These are phyloP conservation scores for Sporothrix variecibatus DNA, from an alignment of 2,329 filamentous ascomycete species.

Conservation along the genomic window DNA sequence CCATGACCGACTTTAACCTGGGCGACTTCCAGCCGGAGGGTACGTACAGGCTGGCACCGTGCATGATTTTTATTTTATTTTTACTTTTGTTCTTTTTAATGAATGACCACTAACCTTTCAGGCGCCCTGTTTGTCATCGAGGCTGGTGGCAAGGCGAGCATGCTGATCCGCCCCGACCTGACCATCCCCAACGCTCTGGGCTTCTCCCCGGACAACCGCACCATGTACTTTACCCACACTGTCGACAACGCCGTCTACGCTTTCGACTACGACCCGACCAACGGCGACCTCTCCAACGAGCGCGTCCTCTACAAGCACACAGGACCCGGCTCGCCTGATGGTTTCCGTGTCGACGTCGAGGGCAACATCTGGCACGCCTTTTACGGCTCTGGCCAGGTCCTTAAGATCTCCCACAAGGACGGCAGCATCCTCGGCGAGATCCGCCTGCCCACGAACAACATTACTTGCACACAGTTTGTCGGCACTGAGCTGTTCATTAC, in stretches of 20 bases:
- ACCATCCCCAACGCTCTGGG: conserved; percentile 83
- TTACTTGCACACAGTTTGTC: conserved; percentile 80
- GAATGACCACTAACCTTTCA: conserved; percentile 42
- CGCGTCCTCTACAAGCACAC: conserved; percentile 73
- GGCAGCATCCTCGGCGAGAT: conserved; percentile 76
- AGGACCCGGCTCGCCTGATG: conserved; percentile 71
- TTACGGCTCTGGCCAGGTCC: conserved; percentile 75
- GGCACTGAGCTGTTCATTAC: conserved; percentile 78
- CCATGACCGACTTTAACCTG: conserved; percentile 73
- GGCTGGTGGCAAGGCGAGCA: conserved; percentile 55
- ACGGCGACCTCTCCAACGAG: conserved; percentile 66
- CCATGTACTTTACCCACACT: conserved; percentile 82
- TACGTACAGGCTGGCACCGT: too few species aligned
- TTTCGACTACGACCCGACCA: conserved; percentile 70
- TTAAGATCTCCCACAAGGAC: conserved; percentile 66
- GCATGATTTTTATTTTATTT: too few species aligned
- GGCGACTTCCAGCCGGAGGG: conserved; percentile 63
- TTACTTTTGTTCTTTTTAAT: too few species aligned
- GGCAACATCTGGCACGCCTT: conserved; percentile 88
- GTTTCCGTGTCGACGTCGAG: conserved; percentile 79
- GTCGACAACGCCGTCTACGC: conserved; percentile 69
- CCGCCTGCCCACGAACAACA: conserved; percentile 72
- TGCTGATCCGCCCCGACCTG: conserved; percentile 62
- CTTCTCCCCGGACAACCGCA: conserved; percentile 73
- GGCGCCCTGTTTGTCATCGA: conserved; percentile 75